Evolutionary conservation across 2,329 filamentous ascomycete species (phyloP).

Genomic region (Blastomyces percursus): DNA sequence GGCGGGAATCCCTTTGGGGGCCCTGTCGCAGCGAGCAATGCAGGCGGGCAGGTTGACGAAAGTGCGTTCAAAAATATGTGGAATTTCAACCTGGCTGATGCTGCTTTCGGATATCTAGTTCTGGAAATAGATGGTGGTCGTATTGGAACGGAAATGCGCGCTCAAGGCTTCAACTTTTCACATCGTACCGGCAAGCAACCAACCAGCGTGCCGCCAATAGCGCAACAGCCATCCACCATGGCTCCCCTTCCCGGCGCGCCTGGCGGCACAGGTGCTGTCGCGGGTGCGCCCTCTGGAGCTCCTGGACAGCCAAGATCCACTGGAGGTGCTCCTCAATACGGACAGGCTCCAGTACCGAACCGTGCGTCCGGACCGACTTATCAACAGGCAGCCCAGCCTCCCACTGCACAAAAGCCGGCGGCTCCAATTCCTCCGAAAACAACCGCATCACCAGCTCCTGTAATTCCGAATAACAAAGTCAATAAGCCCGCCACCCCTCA

Average conservation of each 20-base stretch:
- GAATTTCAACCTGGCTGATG: constrained; percentile 98
- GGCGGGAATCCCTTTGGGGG: constrained; percentile 96
- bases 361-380: constrained; percentile 22
- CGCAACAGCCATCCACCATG: constrained; percentile 7
- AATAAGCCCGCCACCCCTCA: constrained; percentile 46
- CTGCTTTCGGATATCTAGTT: constrained; percentile 91
- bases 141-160: constrained; percentile 96
- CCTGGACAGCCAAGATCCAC: constrained; percentile 26
- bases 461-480: constrained; percentile 32
- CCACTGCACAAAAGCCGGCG: constrained; percentile 20
- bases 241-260: constrained; percentile 16
- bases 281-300: constrained; percentile 28
- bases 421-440: constrained; percentile 20
- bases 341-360: constrained; percentile 28
- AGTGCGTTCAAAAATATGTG: constrained; percentile 99
- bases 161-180: constrained; percentile 98
- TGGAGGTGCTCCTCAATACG: constrained; percentile 29
- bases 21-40: constrained; percentile 56
- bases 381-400: constrained; percentile 20
- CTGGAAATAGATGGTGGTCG: constrained; percentile 90
- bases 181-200: constrained; percentile 78
- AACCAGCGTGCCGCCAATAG: constrained; percentile 21
- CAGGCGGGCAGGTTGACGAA: constrained; percentile 86
- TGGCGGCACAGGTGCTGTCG: constrained; percentile 13
- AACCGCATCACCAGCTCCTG: constrained; percentile 31